Evolutionary conservation across 2,329 filamentous ascomycete genomes (phyloP).

Genomic region (Fusarium chlamydosporum): DNA sequence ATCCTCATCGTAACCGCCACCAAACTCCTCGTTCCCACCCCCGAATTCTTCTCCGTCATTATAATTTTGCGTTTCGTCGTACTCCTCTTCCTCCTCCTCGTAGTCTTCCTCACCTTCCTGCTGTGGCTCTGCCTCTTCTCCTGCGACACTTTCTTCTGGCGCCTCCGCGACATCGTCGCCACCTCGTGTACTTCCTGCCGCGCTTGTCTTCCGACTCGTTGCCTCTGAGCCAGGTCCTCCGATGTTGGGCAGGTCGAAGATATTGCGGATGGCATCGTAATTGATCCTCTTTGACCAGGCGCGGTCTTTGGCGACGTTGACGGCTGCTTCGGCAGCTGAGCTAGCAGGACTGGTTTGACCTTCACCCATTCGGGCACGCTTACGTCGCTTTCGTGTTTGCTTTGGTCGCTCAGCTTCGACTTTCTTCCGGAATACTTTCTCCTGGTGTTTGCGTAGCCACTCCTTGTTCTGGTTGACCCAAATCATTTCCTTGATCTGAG

Average conservation of each 20-base stretch:
- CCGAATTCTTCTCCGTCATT: conserved; percentile 55
- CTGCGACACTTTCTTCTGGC: conserved; percentile 56
- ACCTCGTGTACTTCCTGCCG: conserved; percentile 56
- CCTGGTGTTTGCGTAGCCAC: conserved; percentile 88
- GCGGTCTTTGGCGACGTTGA: conserved; percentile 75
- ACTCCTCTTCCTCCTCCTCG: conserved; percentile 56
- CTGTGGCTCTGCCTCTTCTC: conserved; percentile 52
- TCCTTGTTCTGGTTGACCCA: conserved; percentile 97
- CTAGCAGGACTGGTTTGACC: conserved; percentile 75
- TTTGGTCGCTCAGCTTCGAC: conserved; percentile 70
- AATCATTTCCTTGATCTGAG: conserved; percentile 86
- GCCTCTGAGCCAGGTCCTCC: conserved; percentile 65
- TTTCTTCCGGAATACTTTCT: conserved; percentile 83
- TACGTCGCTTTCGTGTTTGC: conserved; percentile 68
- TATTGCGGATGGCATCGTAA: conserved; percentile 72
- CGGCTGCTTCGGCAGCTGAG: conserved; percentile 77
- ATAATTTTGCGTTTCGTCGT: conserved; percentile 55
- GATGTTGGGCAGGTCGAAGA: conserved; percentile 66
- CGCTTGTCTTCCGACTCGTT: conserved; percentile 62
- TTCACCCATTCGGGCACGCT: conserved; percentile 72
- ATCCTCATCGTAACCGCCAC: conserved; percentile 56
- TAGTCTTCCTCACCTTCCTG: conserved; percentile 54
- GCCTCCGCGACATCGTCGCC: conserved; percentile 56
- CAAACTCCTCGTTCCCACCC: conserved; percentile 51
- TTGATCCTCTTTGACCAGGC: conserved; percentile 82